Base-by-base conservation (phyloP, 805 yeast species). In the Starmerella tilneyi region DNA sequence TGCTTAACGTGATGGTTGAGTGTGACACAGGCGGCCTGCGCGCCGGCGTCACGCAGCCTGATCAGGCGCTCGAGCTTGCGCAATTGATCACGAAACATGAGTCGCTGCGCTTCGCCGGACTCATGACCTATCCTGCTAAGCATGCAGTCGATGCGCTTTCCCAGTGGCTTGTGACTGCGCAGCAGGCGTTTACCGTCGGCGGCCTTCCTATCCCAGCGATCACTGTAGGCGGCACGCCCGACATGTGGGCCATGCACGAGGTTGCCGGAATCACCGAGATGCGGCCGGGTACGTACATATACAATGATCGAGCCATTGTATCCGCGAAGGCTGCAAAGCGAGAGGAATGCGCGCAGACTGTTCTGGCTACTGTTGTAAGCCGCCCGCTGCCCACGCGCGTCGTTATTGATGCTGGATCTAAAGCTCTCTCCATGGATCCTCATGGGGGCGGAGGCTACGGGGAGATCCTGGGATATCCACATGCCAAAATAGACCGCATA, bases 11-110 rank as follows among this genome's bases (percentile, higher is more conserved):
- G 8, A 41, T 45, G 43, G 28, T 49, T 24, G 52, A 49, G 41
- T 49, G 52, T 28, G 52, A 49, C 35, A 49, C 49, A 7, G 52
- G 52, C 20, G 52, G 52, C 5, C 43, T 43, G 19, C 50, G 52
- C 11, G 49, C 50, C 8, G 52, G 52, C 19, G 45, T 39, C 23
- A 39, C 49, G 11, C 20, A 35, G 27, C 52, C 52, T 17, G 41
- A 15, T 15, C 28, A 43, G 19, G 52, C 52, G 15, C 30, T 49
- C 22, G 20, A 8, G 20, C 40, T 49, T 11, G 52, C 52, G 24
- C 27, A 43, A 22, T 21, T 4, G n/a, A 22, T 48, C 8, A 12
- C 20, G 19, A 8, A 29, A 12, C 22, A 21, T 16, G 16, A 9
- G 3, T 16, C 30, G 17, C 20, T 17, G 20, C 44, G 45, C 13